Evolutionary conservation across 176 grass and related monocot species (phyloP), one percentile per base, ranked within the genome.

Genomic region (Echinochloa phyllopogon): DNA sequence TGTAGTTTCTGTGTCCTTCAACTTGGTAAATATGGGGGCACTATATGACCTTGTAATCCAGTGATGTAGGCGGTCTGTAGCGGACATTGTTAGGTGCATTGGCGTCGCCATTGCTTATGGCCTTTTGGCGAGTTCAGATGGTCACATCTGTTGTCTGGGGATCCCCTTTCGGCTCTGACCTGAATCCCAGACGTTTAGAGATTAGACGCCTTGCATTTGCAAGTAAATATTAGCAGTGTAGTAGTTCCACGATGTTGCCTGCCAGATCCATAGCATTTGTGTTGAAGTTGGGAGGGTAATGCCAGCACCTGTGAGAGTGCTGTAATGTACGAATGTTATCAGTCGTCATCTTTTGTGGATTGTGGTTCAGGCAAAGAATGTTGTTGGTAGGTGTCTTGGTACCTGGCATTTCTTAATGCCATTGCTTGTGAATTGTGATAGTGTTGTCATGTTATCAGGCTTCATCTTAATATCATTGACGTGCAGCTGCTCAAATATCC

Each of bases 1-100:
- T 64, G 65, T n/a, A 43, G 60, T 69, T 85, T 75, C 1, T 3
- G 0, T 75, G 40, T 58, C 72, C 40, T 52, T 20, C 4, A 57
- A 14, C 48, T 16, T 16, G 73, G 74, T 86, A 83, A 59, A 86
- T 87, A 79, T 37, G 21, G 33, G 68, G 59, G 47, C 67, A 20
- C 41, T 83, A 78, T 72, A 90, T 65, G 83, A 74, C n/a, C 10
- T 4, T 62, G 25, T 53, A 48, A 24, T 69, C 45, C 9, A 10
- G 37, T 40, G 56, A 57, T 51, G 69, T 66, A 77, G 57, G 47
- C 56, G 7, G 72, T 66, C 51, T 85, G 74, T 76, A 24, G 68
- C 49, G 17, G 44, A 83, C 43, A 61, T 15, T 52, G 36, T 12
- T 78, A 59, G 44, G 77, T 88, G 66, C 36, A 55, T 13, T 44